These are phyloP conservation scores for Colletotrichum horii DNA, from an alignment of 2,329 filamentous ascomycete species.

Conservation along the genomic window DNA sequence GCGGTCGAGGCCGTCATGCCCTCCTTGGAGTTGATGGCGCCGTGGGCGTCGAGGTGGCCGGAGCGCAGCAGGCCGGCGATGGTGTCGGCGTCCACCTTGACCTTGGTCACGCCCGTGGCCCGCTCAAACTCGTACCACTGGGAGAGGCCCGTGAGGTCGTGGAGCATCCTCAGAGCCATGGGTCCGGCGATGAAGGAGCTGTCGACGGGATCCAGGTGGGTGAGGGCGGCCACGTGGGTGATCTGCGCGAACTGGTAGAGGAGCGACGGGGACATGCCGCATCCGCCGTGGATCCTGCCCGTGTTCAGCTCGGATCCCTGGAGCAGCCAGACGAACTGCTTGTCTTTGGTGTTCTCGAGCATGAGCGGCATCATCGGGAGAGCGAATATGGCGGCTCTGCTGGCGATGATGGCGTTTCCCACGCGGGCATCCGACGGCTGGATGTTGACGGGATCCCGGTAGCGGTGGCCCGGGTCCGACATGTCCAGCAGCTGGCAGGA, in stretches of 20 bases:
- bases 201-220: conserved; percentile 21
- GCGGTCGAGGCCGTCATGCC: conserved; percentile 46
- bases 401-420: conserved; percentile 44
- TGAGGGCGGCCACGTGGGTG: conserved; percentile 38
- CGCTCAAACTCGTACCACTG: conserved; percentile 16
- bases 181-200: not conserved
- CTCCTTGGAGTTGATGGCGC: conserved; percentile 4
- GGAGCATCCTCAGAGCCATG: conserved; percentile 28
- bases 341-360: conserved; percentile 28
- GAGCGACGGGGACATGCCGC: conserved; percentile 45
- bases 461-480: conserved; percentile 40
- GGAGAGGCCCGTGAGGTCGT: conserved; percentile 26
- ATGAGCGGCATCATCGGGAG: conserved; percentile 42
- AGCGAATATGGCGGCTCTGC: conserved; percentile 42
- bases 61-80: not conserved
- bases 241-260: conserved; percentile 42
- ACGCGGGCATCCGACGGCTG: conserved; percentile 38
- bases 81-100: not conserved
- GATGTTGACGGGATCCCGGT: conserved; percentile 37
- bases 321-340: conserved; percentile 43
- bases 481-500: conserved; percentile 38
- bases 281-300: conserved; percentile 44
- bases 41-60: not conserved
- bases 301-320: conserved; percentile 39
- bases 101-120: not conserved